These are phyloP conservation scores for Decorospora gaudefroyi DNA, from an alignment of 2,329 filamentous ascomycete genomes.

Conservation along the genomic window DNA sequence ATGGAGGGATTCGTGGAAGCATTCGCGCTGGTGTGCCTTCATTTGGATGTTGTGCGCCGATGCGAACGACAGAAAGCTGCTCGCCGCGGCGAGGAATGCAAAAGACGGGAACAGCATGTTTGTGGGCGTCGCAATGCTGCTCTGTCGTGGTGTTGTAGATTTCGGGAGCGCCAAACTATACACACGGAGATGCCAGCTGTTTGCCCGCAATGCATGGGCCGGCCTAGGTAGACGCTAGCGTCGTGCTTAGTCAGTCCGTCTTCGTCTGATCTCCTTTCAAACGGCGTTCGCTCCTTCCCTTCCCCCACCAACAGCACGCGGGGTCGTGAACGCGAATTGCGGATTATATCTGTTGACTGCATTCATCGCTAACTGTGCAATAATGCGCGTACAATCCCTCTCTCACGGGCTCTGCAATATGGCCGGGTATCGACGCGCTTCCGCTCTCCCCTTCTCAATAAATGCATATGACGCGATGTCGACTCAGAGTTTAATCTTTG, in stretches of 20 bases:
- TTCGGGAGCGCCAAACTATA: slow-evolving; percentile 19
- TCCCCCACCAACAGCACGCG: background rate
- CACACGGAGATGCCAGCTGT: slow-evolving; percentile 41
- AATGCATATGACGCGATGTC: no score
- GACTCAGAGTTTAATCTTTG: no score
- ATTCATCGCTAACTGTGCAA: no score
- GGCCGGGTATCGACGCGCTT: no score
- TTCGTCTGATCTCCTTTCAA: slow-evolving; percentile 1
- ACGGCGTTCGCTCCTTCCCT: slow-evolving; percentile 1
- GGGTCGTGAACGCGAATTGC: no score
- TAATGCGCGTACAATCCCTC: no score
- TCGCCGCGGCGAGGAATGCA: slow-evolving; percentile 51
- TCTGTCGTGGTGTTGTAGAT: slow-evolving; percentile 14
- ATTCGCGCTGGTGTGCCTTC: slow-evolving; percentile 89
- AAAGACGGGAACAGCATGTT: slow-evolving; percentile 47
- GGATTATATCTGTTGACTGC: no score
- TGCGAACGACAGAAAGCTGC: slow-evolving; percentile 65
- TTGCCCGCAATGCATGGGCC: slow-evolving; percentile 34
- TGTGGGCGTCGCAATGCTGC: slow-evolving; percentile 18
- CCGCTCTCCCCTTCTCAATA: no score
- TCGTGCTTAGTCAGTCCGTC: slow-evolving; percentile 4
- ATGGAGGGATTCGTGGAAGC: slow-evolving; percentile 93
- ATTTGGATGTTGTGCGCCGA: slow-evolving; percentile 95
- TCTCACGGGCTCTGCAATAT: no score
- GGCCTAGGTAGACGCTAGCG: slow-evolving; percentile 7